Evolutionary conservation across 176 grass and related monocot species (phyloP).

Genomic region (maize (Zea mays)): Zm-B73-REFERENCE-NAM-5.0 NC_050105.1:39423501-39424000

Average conservation of each 20-base stretch:
- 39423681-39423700: background rate
- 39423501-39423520: too few relatives aligned
- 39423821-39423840: constrained; percentile 67
- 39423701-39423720: background rate
- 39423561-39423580: background rate
- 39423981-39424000: constrained; percentile 58
- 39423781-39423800: background rate
- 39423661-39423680: background rate
- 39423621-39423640: background rate
- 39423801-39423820: constrained; percentile 75
- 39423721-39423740: background rate
- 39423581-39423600: background rate
- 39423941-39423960: constrained; percentile 51
- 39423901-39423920: constrained; percentile 19
- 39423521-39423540: background rate
- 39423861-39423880: background rate
- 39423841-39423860: constrained; percentile 28
- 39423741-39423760: constrained; percentile 1
- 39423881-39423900: constrained; percentile 26
- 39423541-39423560: background rate
- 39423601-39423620: background rate
- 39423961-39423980: constrained; percentile 53
- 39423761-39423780: constrained; percentile 10
- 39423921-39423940: constrained; percentile 30
- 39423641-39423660: background rate